phyloP scores from a whole-genome alignment of 2,329 filamentous ascomycete genomes.

The Hypoxylon sp. region DNA sequence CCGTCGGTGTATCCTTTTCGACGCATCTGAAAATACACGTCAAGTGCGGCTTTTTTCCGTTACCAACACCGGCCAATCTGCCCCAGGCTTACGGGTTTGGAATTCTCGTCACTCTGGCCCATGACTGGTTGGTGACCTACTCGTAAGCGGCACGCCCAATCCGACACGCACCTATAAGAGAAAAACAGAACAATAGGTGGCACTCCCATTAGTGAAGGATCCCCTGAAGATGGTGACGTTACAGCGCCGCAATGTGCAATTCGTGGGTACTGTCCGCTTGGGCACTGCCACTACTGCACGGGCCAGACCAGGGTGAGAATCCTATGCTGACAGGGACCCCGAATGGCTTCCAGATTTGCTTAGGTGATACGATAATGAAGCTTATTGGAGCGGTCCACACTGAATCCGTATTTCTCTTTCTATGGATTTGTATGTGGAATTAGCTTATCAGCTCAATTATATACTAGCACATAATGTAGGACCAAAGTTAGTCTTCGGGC shows the following conservation, averaged over 20 bases:
- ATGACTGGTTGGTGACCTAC: background rate
- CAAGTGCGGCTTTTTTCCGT: too few species aligned
- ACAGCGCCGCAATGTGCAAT: slow-evolving; percentile 13
- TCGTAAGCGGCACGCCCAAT: slow-evolving; percentile 6
- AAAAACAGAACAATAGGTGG: background rate
- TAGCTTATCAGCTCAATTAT: background rate
- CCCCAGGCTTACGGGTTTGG: slow-evolving; percentile 15
- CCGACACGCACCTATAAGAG: background rate
- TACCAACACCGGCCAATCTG: slow-evolving; percentile 1
- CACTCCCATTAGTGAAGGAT: slow-evolving; percentile 2
- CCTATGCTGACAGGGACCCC: slow-evolving; percentile 14
- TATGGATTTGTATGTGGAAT: background rate
- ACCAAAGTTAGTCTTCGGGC: background rate
- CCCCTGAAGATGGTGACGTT: slow-evolving; percentile 24
- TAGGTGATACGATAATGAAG: slow-evolving; percentile 12
- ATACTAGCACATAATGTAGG: background rate
- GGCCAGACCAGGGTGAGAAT: slow-evolving; percentile 18
- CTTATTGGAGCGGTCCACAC: slow-evolving; percentile 5
- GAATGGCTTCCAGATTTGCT: slow-evolving; percentile 1
- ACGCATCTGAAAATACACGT: background rate
- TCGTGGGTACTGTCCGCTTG: slow-evolving; percentile 7
- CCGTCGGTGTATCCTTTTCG: background rate
- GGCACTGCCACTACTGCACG: slow-evolving; percentile 21
- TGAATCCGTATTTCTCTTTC: background rate
- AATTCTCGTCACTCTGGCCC: background rate